Evolutionary conservation across 1,284 basidiomycete species (phyloP), one percentile per base, ranked within the genome.

Genomic region (Heterobasidion occidentale): DNA sequence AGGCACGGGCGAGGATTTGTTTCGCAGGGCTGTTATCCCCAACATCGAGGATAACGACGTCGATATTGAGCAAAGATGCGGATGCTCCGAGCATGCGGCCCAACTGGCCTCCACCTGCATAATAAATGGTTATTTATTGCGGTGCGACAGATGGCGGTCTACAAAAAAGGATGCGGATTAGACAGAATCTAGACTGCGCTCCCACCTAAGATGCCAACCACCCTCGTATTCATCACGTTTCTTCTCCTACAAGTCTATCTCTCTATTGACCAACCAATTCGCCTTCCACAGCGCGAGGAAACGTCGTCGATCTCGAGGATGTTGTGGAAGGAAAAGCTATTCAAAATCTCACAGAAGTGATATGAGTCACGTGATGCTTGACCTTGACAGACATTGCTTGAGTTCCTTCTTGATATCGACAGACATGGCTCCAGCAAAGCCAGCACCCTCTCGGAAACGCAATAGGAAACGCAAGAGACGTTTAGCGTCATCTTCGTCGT

Each of bases 81-180:
- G 96, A 88, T 51, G 90, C 89, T 9, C 89, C 92, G 45, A 99
- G 83, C 96, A 99, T 98, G 46, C 97, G 93, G 50, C 97, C 97
- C 15, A 99, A 84, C 74, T 99, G 96, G 64, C 96, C 96, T 52
- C 96, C 97, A 63, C 96, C 96, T 94, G 62, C 17, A 48, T 9
- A 52, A 55, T 38, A 56, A 33, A 53, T 19, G 7, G 36, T 56
- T n/a, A 50, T 59, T 34, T 46, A 54, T 46, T 44, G n/a, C 14
- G 34, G 15, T 11, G 34, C 27, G 54, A 20, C 36, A 36, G 6
- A 47, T 42, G 33, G 34, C 19, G 50, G 49, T 34, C 33, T 35
- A 38, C 46, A 46, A 27, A 6, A 45, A 38, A 17, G 36, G 36
- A n/a, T 44, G 35, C 15, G 8, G 6, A n/a, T 33, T 27, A 47